phyloP scores from a whole-genome alignment of 257 asterid species.

The Jaltomata sinuosa region DNA sequence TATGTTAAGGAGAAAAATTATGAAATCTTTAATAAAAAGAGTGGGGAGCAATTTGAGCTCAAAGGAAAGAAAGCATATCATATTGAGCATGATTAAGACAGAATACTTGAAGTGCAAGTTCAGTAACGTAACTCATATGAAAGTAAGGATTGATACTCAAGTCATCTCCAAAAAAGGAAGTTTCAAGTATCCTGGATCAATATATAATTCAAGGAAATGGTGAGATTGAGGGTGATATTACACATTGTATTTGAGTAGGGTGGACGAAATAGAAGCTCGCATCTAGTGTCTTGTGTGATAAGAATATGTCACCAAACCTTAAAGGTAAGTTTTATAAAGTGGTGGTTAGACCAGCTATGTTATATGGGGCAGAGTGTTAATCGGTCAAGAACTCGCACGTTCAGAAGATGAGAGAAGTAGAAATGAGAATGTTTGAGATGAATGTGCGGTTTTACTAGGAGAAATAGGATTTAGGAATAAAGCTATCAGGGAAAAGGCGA shows the following conservation, averaged over 20 bases:
- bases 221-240: neutral
- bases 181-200: neutral
- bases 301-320: neutral
- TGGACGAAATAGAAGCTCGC: neutral
- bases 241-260: neutral
- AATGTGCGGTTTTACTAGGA: neutral
- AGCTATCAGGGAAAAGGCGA: neutral
- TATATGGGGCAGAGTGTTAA: neutral
- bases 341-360: neutral
- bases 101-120: neutral
- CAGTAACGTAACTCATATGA: neutral
- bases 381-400: neutral
- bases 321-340: neutral
- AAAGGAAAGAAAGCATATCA: neutral
- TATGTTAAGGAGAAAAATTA: neutral
- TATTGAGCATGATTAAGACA: neutral
- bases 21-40: neutral
- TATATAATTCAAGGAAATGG: neutral
- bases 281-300: neutral
- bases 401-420: neutral
- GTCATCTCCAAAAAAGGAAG: neutral
- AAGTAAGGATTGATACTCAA: neutral
- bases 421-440: neutral
- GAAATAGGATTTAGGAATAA: neutral
- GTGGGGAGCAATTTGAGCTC: neutral